Percentiles rank a stretch among this genome's conserved stretches.
Conservation (phyloP, 805 yeast species). For the Saccharomycopsis oosterbeekiorum region DNA sequence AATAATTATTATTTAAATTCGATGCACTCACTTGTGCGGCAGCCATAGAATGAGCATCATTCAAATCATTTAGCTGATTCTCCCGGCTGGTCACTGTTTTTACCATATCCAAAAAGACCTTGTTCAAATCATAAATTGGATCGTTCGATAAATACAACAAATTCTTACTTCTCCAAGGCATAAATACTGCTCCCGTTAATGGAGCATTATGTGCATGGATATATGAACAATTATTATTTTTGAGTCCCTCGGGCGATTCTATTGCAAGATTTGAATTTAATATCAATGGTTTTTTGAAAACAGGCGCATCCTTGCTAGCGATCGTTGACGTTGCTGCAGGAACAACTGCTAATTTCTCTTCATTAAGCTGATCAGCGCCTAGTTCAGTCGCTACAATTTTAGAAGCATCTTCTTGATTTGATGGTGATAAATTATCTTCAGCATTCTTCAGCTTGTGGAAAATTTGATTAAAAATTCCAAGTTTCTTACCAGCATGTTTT, state of each 20-base stretch:
- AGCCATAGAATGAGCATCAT: background rate
- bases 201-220: conserved; percentile 70
- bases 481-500: background rate
- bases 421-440: background rate
- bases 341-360: background rate
- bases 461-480: background rate
- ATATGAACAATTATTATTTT: conserved; percentile 52
- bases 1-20: background rate
- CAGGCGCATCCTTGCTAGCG: background rate
- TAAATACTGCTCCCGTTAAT: conserved; percentile 69
- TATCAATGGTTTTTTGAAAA: conserved; percentile 23
- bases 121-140: conserved; percentile 55
- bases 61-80: conserved; percentile 14
- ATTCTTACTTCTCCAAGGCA: conserved; percentile 59
- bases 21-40: too few species aligned
- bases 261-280: conserved; percentile 17
- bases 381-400: background rate
- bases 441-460: background rate
- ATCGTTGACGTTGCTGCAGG: background rate
- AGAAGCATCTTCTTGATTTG: background rate
- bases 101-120: conserved; percentile 4
- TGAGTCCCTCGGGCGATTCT: conserved; percentile 22
- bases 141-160: conserved; percentile 68
- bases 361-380: background rate
- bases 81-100: background rate